phyloP scores from a whole-genome alignment of 2,329 filamentous ascomycete species.

The Penicillium verrucosum region DNA sequence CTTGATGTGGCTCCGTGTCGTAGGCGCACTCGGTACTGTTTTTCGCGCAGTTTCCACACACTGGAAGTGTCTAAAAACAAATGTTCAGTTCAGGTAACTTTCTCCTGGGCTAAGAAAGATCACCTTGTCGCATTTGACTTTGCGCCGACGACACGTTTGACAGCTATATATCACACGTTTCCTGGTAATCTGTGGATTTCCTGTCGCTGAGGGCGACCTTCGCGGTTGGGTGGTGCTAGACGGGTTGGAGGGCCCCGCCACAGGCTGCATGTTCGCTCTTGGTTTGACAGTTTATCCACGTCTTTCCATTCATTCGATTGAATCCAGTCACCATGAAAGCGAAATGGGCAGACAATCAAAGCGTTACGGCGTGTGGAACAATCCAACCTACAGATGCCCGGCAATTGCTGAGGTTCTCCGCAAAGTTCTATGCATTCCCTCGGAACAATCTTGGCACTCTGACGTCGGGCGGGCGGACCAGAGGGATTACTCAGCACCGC shows the following conservation, averaged over 20 bases:
- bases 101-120: neutral
- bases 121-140: conserved; percentile 48
- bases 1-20: conserved; percentile 32
- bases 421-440: neutral
- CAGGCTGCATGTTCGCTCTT: neutral
- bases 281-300: neutral
- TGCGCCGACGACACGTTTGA: conserved; percentile 45
- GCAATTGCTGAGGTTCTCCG: neutral
- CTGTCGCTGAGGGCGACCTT: neutral
- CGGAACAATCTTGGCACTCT: neutral
- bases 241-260: neutral
- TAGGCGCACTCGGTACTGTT: conserved; percentile 44
- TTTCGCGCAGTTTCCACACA: conserved; percentile 47
- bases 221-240: neutral
- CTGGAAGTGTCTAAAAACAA: conserved; percentile 39
- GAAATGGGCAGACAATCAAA: neutral
- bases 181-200: conserved; percentile 42
- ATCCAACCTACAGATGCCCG: neutral
- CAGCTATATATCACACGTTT: conserved; percentile 49
- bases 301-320: neutral
- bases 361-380: neutral
- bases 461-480: neutral
- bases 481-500: neutral
- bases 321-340: neutral
- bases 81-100: neutral